phyloP scores from a whole-genome alignment of 2,329 filamentous ascomycete genomes.

The Paecilomyces niveus region DNA sequence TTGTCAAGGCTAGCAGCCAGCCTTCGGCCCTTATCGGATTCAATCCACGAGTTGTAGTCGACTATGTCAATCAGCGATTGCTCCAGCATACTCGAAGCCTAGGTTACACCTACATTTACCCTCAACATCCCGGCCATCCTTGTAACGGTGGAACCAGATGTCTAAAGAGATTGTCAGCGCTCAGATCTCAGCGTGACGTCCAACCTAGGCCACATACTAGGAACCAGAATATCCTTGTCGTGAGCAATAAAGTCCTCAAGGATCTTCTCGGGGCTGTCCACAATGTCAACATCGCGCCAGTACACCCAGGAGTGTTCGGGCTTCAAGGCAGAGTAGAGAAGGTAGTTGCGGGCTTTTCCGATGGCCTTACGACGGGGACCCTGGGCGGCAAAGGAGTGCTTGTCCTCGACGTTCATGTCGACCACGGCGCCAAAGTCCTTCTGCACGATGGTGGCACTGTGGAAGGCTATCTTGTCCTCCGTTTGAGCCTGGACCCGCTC shows the following conservation, averaged over 20 bases:
- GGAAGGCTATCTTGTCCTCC: conserved; percentile 71
- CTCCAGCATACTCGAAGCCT: not conserved
- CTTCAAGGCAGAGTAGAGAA: conserved; percentile 76
- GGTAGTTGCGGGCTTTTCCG: conserved; percentile 84
- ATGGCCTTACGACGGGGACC: conserved; percentile 85
- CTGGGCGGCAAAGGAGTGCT: conserved; percentile 81
- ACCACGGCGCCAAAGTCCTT: conserved; percentile 78
- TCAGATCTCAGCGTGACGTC: not conserved
- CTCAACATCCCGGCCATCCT: conserved; percentile 76
- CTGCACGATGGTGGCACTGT: conserved; percentile 74
- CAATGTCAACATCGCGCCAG: conserved; percentile 96
- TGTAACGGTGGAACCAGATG: conserved; percentile 93
- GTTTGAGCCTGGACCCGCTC: conserved; percentile 77
- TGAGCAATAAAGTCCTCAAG: conserved; percentile 94
- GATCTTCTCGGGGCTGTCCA: conserved; percentile 78
- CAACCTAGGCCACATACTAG: conserved; percentile 59
- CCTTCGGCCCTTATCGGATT: conserved; percentile 76
- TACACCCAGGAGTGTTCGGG: conserved; percentile 97
- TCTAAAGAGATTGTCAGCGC: conserved; percentile 47
- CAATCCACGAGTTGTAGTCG: conserved; percentile 98
- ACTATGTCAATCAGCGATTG: conserved; percentile 47
- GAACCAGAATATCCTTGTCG: conserved; percentile 85
- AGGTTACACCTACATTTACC: conserved; percentile 66
- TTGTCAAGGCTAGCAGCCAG: conserved; percentile 68
- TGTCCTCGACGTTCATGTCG: conserved; percentile 72